Base-by-base conservation (phyloP, 139 green algal species). In the Penium margaritaceum region DNA sequence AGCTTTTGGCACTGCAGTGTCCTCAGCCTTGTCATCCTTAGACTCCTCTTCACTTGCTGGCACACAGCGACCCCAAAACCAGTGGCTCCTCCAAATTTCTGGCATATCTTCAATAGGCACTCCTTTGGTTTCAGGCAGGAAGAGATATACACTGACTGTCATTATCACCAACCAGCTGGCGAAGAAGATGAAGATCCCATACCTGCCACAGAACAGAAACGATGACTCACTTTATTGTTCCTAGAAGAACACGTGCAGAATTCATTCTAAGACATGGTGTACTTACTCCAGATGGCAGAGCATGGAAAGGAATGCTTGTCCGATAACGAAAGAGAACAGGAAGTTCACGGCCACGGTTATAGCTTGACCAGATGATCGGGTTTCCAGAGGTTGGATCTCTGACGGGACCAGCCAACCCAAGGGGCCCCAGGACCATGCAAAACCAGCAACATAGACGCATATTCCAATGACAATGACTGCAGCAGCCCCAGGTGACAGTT, bases 391-490 rank as follows among this genome's bases (percentile, higher is more conserved):
- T 51, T 72, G 65, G 72, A 79, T 79, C 72, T 79, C 72, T 17
- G 72, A 79, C 27, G 72, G 72, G 17, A 77, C 35, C 30, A 80
- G 58, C 88, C 88, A 92, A 33, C 77, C 86, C 39, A 92, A 80
- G 15, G 88, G 88, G 3, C 74, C 77, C 87, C 84, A 92, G 2
- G 77, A 87, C 85, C 85, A 93, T 1, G 89, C 89, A 76, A 88
- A 90, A n/a, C 79, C 84, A 29, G 83, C 74, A 29, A 91, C 86
- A 63, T 85, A 93, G 47, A 92, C 47, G 81, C 84, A 91, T 74
- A 91, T 90, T 53, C 89, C 51, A 1, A 86, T 85, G 6, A 92
- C 70, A 1, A 88, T 65, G 5, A 62, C 66, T 44, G 79, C 81
- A 39, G 79, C 70, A 12, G 60, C 65, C 33, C 38, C 60, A 1